Evolutionary conservation across 352 stramenopile species (phyloP).

Genomic region (Globisporangium emineosum): DNA sequence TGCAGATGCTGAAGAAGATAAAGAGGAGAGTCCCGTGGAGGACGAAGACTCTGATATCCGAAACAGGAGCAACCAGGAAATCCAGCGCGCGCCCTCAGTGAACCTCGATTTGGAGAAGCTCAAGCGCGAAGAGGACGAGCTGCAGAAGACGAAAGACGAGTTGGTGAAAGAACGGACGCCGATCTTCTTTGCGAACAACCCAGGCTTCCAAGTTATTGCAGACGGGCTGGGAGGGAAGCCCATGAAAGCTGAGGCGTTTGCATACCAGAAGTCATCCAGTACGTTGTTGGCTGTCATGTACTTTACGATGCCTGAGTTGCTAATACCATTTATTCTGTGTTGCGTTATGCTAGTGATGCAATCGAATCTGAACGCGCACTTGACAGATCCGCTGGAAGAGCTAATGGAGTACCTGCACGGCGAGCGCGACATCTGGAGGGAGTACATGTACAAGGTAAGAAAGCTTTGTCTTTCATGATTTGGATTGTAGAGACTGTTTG

Average conservation of each 20-base stretch:
- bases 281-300: constrained; percentile 6
- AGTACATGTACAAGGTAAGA: constrained; percentile 79
- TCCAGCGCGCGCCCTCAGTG: constrained; percentile 36
- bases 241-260: constrained; percentile 53
- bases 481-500: too few relatives aligned
- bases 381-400: constrained; percentile 74
- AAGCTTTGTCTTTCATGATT: too few relatives aligned
- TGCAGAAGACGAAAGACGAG: constrained; percentile 48
- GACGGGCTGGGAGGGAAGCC: constrained; percentile 29
- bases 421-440: constrained; percentile 71
- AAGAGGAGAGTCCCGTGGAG: constrained; percentile 21
- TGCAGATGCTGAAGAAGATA: constrained; percentile 10
- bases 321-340: constrained; percentile 8
- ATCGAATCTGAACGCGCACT: constrained; percentile 68
- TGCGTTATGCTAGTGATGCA: constrained; percentile 42
- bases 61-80: constrained; percentile 33
- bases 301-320: background rate
- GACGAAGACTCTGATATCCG: constrained; percentile 53
- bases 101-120: constrained; percentile 35
- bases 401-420: constrained; percentile 81
- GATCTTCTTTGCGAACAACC: constrained; percentile 80
- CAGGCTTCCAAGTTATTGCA: constrained; percentile 46
- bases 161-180: constrained; percentile 53
- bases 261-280: constrained; percentile 76
- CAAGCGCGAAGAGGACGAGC: constrained; percentile 34